Base-by-base conservation (phyloP, 2,329 filamentous ascomycete genomes). In the Plectosphaerella sp. region DNA sequence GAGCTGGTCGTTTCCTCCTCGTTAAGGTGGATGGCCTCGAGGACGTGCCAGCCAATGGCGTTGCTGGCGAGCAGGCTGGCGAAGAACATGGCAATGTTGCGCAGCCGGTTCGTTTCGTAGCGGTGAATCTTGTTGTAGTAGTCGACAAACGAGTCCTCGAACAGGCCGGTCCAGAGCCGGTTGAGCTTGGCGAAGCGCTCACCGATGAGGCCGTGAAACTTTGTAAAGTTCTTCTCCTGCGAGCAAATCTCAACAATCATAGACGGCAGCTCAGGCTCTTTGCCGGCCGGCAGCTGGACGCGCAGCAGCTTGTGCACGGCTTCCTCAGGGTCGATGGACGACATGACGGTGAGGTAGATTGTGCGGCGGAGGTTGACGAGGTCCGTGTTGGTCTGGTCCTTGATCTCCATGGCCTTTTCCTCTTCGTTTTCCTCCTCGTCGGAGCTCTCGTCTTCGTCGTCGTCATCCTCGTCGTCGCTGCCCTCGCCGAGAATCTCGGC, bases 101-200 rank as follows among this genome's bases (percentile, higher is more conserved):
- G 88, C 37, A 99, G 79, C 55, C 91, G 85, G 70, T 97, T 97
- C 41, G 93, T 97, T 68, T 97, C 94, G 67, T 95, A 96, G 15
- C 94, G 88, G 70, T 99, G 94, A 56, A 97, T 97, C 0, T 92
- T 97, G 56, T 95, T 90, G 76, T 97, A 99, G 72, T 97, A 97
- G 62, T 92, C 92, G 55, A 82, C 81, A 68, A 99, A 99, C 20
- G 87, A 83, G 59, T 91, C 83, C 69, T 97, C 91, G 59, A 97
- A 97, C 6, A 97, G 79, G 57, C 95, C 91, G 25, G 85, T 88
- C 94, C 94, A 99, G 48, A 97, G 80, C 20, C 94, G 84, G 70
- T 97, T 97, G 63, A 99, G 84, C 72, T 96, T 97, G 64, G 91
- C 90, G 70, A 99, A 96, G 22, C 93, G 84, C 72, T 99, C 94